Conservation (phyloP, 228 moss, liverwort and hornwort genomes). For the Sphagnum magellanicum region DNA sequence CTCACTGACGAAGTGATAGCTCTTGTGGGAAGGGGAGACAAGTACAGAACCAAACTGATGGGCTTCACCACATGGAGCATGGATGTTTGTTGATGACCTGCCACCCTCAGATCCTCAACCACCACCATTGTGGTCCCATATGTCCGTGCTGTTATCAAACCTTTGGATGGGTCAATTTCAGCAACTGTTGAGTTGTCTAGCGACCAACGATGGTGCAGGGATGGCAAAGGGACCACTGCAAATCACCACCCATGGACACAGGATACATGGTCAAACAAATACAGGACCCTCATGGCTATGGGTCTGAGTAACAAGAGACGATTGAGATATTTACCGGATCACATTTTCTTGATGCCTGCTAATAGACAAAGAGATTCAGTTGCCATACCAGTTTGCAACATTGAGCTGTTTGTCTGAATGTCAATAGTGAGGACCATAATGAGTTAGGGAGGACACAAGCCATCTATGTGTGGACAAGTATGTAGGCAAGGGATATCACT, state of each 20-base stretch:
- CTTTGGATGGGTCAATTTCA: conserved; percentile 58
- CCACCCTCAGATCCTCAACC: conserved; percentile 73
- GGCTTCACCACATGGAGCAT: conserved; percentile 79
- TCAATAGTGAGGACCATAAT: too few relatives aligned
- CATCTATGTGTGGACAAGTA: too few relatives aligned
- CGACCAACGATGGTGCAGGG: conserved; percentile 77
- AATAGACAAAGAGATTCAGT: too few relatives aligned
- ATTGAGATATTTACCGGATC: too few relatives aligned
- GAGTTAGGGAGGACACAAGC: too few relatives aligned
- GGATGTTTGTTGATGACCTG: conserved; percentile 87
- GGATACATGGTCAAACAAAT: too few relatives aligned
- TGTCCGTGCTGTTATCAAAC: conserved; percentile 56
- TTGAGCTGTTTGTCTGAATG: too few relatives aligned
- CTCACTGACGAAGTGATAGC: conserved; percentile 35
- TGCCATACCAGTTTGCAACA: too few relatives aligned
- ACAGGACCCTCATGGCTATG: too few relatives aligned
- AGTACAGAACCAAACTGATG: conserved; percentile 58
- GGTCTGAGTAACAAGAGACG: too few relatives aligned
- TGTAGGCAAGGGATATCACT: too few relatives aligned
- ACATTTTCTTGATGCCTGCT: too few relatives aligned
- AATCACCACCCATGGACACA: conserved; percentile 4
- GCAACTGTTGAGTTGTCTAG: conserved; percentile 66
- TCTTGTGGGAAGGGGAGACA: conserved; percentile 58
- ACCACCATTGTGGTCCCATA: conserved; percentile 80
- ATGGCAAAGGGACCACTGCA: conserved; percentile 79